Evolutionary conservation across 129 eudicot species (phyloP).

Genomic region (Artemisia annua): DNA sequence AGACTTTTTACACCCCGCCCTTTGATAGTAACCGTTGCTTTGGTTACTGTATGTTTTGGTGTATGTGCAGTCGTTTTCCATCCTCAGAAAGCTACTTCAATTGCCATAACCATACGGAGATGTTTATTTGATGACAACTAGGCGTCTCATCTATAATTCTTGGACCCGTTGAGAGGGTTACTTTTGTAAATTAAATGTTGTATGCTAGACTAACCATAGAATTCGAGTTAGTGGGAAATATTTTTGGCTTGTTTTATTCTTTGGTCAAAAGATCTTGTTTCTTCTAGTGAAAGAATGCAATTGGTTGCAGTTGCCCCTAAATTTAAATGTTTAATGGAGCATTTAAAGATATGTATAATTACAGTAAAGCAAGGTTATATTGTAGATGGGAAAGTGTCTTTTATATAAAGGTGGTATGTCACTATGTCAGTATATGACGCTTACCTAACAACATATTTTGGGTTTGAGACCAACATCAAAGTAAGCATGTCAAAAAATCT

Average conservation of each 20-base stretch:
- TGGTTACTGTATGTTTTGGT: slow-evolving; percentile 71
- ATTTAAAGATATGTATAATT: too few relatives aligned
- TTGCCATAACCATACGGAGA: slow-evolving; percentile 67
- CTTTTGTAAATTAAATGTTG: slow-evolving; percentile 38
- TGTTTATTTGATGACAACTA: slow-evolving; percentile 54
- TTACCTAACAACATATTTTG: too few relatives aligned
- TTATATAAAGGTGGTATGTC: too few relatives aligned
- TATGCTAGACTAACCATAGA: slow-evolving; percentile 31
- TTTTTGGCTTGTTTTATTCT: slow-evolving; percentile 16
- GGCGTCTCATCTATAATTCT: slow-evolving; percentile 4
- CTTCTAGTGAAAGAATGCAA: neutral
- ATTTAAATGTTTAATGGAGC: too few relatives aligned
- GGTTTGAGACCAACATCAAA: too few relatives aligned
- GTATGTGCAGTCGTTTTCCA: slow-evolving; percentile 74
- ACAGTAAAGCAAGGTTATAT: too few relatives aligned
- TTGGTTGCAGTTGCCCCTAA: neutral
- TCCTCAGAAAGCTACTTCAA: slow-evolving; percentile 53
- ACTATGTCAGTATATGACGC: too few relatives aligned
- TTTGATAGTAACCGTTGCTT: slow-evolving; percentile 40
- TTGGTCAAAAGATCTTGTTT: slow-evolving; percentile 7
- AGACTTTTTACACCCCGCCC: slow-evolving; percentile 45
- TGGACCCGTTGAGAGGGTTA: slow-evolving; percentile 13
- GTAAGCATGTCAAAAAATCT: too few relatives aligned
- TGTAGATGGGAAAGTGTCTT: too few relatives aligned
- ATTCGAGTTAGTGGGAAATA: slow-evolving; percentile 16